Evolutionary conservation across 2,329 filamentous ascomycete genomes (phyloP).

Genomic region (Talaromyces sp.): DNA sequence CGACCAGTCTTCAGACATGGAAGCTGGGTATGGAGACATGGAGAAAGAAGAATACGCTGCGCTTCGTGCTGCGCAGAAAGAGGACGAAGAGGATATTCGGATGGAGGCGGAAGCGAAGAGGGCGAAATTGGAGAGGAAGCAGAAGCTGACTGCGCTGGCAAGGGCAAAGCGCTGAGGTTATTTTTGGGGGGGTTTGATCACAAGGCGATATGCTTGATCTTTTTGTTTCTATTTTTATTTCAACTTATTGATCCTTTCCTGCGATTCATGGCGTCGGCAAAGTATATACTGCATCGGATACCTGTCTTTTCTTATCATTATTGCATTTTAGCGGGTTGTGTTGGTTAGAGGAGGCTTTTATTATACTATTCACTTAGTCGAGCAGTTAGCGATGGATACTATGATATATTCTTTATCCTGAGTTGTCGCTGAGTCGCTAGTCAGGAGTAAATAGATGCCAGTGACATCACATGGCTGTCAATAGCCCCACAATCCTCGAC

Average conservation of each 20-base stretch:
- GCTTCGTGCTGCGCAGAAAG: slow-evolving; percentile 36
- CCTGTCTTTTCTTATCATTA: slow-evolving; percentile 9
- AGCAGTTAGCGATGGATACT: neutral
- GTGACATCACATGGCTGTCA: slow-evolving; percentile 14
- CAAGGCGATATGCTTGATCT: slow-evolving; percentile 15
- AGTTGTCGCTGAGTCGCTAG: no score
- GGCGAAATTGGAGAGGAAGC: slow-evolving; percentile 44
- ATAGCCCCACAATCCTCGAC: neutral
- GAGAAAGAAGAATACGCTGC: slow-evolving; percentile 43
- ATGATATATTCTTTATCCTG: neutral
- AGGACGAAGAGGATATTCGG: slow-evolving; percentile 44
- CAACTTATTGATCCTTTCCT: neutral
- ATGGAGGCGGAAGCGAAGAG: slow-evolving; percentile 42
- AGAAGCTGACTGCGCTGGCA: slow-evolving; percentile 37
- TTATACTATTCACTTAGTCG: neutral
- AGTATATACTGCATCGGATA: slow-evolving; percentile 11
- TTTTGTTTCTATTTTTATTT: slow-evolving; percentile 13
- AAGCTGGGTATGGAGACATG: slow-evolving; percentile 44
- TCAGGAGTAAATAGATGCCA: neutral
- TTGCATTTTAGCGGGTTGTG: slow-evolving; percentile 15
- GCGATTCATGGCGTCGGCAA: slow-evolving; percentile 24
- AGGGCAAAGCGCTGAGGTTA: slow-evolving; percentile 26
- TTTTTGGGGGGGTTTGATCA: neutral
- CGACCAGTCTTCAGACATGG: slow-evolving; percentile 47
- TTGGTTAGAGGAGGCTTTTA: slow-evolving; percentile 8